phyloP scores from a whole-genome alignment of 352 stramenopile genomes.

The Globisporangium yorkense region DNA sequence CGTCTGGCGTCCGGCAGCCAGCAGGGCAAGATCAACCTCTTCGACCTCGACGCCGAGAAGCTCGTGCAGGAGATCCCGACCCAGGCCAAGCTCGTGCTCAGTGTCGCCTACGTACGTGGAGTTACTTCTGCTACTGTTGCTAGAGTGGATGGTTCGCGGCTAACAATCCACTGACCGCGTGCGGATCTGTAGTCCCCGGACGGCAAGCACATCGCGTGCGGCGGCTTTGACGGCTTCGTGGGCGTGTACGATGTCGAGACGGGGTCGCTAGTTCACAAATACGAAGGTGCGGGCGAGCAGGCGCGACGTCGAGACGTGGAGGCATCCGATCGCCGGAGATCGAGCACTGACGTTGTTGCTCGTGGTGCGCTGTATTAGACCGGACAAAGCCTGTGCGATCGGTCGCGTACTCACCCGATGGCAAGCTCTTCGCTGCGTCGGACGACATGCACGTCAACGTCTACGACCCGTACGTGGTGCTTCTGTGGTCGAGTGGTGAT shows the following conservation, averaged over 20 bases:
- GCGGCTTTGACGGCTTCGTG: slow-evolving; percentile 77
- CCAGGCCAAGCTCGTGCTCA: slow-evolving; percentile 72
- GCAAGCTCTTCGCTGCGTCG: slow-evolving; percentile 83
- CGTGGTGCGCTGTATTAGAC: slow-evolving; percentile 31
- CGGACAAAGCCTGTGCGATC: slow-evolving; percentile 86
- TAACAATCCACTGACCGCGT: not conserved
- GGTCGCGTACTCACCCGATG: slow-evolving; percentile 78
- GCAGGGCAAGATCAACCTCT: slow-evolving; percentile 86
- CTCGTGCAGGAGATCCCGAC: slow-evolving; percentile 68
- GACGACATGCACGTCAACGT: slow-evolving; percentile 92
- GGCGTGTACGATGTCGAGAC: slow-evolving; percentile 84
- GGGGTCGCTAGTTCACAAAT: slow-evolving; percentile 75
- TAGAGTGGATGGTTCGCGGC: slow-evolving; percentile 4
- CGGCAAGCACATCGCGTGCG: slow-evolving; percentile 78
- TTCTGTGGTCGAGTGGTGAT: not conserved
- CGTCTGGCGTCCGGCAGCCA: slow-evolving; percentile 77
- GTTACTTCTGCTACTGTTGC: not conserved
- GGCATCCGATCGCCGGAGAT: too few species aligned
- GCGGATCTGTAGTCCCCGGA: slow-evolving; percentile 48
- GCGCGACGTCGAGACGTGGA: not conserved
- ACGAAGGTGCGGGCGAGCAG: slow-evolving; percentile 44
- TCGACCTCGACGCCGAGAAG: slow-evolving; percentile 77
- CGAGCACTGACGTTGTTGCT: not conserved
- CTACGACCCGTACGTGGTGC: slow-evolving; percentile 82
- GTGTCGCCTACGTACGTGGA: slow-evolving; percentile 56